These are phyloP conservation scores for Colletotrichum shisoi DNA, from an alignment of 2,329 filamentous ascomycete species.

Conservation along the genomic window DNA sequence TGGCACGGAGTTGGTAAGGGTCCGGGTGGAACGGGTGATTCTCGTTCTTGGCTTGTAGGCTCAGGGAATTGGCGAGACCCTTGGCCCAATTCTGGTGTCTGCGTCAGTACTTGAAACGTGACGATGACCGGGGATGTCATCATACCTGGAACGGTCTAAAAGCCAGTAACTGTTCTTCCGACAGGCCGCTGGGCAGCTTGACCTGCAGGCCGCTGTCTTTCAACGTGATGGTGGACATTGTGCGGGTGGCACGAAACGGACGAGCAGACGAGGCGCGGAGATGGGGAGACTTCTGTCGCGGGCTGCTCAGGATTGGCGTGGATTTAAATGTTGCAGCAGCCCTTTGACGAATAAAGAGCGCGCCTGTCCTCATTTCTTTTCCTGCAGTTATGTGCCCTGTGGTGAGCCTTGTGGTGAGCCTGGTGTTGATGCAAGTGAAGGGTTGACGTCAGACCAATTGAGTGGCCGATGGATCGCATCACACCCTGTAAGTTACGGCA, in stretches of 20 bases:
- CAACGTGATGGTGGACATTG: slow-evolving; percentile 55
- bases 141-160: slow-evolving; percentile 62
- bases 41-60: slow-evolving; percentile 51
- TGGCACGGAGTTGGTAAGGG: slow-evolving; percentile 60
- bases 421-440: slow-evolving; percentile 15
- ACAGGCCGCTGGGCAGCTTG: slow-evolving; percentile 55
- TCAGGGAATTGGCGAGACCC: slow-evolving; percentile 57
- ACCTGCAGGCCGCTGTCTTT: slow-evolving; percentile 53
- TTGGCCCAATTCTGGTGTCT: slow-evolving; percentile 57
- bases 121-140: accelerated
- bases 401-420: background rate
- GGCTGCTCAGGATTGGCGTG: no score
- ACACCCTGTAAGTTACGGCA: background rate
- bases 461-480: background rate
- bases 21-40: slow-evolving; percentile 62
- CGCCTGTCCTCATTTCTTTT: background rate
- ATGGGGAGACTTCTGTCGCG: background rate
- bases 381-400: no score
- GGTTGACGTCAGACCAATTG: slow-evolving; percentile 30
- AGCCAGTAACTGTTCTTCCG: slow-evolving; percentile 54
- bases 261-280: no score
- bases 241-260: background rate
- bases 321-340: no score
- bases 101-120: slow-evolving; percentile 11
- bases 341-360: background rate